phyloP scores from a whole-genome alignment of 1,284 basidiomycete species.

The Cryptococcus sp. region DNA sequence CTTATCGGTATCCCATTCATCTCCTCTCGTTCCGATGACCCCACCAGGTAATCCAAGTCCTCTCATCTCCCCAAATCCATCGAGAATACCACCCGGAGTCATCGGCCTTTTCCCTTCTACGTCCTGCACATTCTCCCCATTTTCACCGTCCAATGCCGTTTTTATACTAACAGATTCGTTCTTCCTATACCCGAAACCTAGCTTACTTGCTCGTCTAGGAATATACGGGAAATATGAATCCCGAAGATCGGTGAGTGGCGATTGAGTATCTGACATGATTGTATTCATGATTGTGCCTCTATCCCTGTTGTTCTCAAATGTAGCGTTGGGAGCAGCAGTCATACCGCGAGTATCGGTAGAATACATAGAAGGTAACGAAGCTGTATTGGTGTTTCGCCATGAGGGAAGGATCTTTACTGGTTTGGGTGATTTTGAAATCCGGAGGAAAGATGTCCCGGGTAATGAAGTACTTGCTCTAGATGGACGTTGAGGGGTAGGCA shows the following conservation, averaged over 20 bases:
- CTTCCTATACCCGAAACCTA: neutral
- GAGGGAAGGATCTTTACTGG: neutral
- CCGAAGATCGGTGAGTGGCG: neutral
- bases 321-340: neutral
- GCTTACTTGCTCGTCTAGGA: neutral
- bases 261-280: neutral
- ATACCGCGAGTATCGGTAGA: neutral
- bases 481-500: neutral
- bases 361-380: no score
- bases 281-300: no score
- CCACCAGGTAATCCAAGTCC: neutral
- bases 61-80: conserved; percentile 1
- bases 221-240: conserved; percentile 4
- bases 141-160: neutral
- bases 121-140: neutral
- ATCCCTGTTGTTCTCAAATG: no score
- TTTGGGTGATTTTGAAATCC: neutral
- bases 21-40: neutral
- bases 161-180: conserved; percentile 3
- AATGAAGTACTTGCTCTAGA: neutral
- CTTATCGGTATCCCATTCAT: neutral
- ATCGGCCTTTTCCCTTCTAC: neutral
- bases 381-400: no score
- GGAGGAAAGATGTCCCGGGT: neutral
- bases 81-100: conserved; percentile 5